These are phyloP conservation scores for Macrocybe gigantea DNA, from an alignment of 768 basidiomycete genomes.

Conservation along the genomic window DNA sequence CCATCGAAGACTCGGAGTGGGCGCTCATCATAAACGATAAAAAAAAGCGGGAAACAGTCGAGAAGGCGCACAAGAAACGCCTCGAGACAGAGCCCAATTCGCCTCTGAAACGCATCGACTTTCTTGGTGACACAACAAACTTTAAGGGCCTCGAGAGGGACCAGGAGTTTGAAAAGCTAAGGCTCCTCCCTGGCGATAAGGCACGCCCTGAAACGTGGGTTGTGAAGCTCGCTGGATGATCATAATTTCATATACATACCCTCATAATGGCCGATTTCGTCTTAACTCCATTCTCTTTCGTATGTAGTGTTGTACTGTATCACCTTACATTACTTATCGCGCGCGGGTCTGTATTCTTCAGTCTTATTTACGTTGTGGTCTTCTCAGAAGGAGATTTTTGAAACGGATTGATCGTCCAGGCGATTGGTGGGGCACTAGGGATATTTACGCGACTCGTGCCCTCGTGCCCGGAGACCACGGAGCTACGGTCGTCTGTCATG, in stretches of 20 bases:
- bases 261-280: no score
- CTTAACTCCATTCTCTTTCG: no score
- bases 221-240: constrained; percentile 33
- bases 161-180: constrained; percentile 46
- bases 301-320: no score
- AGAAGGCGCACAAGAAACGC: constrained; percentile 47
- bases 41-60: constrained; percentile 35
- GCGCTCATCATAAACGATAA: constrained; percentile 42
- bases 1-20: constrained; percentile 65
- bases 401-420: no score
- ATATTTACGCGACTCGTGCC: no score
- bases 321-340: no score
- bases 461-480: no score
- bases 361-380: no score
- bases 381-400: no score
- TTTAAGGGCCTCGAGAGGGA: constrained; percentile 62
- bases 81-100: constrained; percentile 28
- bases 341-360: no score
- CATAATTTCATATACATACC: not conserved
- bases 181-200: constrained; percentile 40
- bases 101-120: constrained; percentile 54
- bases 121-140: constrained; percentile 49
- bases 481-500: no score
- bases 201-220: constrained; percentile 53
- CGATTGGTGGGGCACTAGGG: no score